Conservation (phyloP, 2,329 filamentous ascomycete species). For the Pseudomassariella vexata region DNA sequence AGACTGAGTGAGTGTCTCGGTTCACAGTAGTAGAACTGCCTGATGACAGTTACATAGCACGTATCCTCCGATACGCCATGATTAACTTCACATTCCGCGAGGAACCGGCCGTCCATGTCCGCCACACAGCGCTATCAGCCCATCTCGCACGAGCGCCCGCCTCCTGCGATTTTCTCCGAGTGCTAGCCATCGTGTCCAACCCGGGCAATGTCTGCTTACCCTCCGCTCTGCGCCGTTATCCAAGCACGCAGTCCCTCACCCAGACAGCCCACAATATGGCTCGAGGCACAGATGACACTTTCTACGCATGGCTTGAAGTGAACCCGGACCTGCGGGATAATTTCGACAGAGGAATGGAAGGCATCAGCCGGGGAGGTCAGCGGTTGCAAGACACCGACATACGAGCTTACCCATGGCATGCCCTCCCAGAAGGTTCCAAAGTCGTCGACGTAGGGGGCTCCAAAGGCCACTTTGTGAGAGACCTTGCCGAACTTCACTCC, state of each 20-base stretch:
- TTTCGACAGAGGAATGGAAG: conserved; percentile 1
- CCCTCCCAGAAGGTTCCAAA: not conserved
- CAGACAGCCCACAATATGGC: not conserved
- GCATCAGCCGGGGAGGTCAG: conserved; percentile 1
- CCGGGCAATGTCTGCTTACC: not conserved
- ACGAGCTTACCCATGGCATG: not conserved
- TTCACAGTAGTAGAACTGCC: not conserved
- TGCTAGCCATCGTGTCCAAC: not conserved
- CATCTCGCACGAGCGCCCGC: not conserved
- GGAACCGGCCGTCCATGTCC: not conserved
- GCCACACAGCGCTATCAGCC: not conserved
- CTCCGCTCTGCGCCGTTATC: not conserved
- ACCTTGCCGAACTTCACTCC: conserved; percentile 43
- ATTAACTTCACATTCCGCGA: conserved; percentile 3
- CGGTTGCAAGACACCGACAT: conserved; percentile 1
- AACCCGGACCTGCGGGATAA: not conserved
- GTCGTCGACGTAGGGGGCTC: conserved; percentile 56
- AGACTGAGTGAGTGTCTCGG: not conserved
- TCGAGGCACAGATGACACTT: not conserved
- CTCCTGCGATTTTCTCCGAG: conserved; percentile 1
- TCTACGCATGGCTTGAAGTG: conserved; percentile 1
- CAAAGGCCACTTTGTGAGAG: conserved; percentile 51
- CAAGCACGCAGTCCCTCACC: not conserved
- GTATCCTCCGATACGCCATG: conserved; percentile 2
- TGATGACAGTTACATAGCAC: not conserved